These are phyloP conservation scores for Moniliella sp. DNA, from an alignment of 1,284 basidiomycete species.

Conservation along the genomic window DNA sequence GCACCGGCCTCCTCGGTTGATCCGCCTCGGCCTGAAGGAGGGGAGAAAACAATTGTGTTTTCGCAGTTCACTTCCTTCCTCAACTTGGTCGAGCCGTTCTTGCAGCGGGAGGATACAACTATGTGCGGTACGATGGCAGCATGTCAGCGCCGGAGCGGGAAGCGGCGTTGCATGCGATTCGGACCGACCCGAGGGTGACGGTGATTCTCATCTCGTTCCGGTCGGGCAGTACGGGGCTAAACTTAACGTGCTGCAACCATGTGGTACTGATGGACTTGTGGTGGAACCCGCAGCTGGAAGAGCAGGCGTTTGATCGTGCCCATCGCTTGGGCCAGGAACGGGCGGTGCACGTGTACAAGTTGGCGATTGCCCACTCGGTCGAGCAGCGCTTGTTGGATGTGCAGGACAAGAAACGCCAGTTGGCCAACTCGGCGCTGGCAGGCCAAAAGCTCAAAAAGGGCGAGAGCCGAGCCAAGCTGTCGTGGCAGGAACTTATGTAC, in stretches of 20 bases:
- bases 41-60: constrained; percentile 62
- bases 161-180: constrained; percentile 51
- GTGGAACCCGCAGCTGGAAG: constrained; percentile 46
- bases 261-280: constrained; percentile 78
- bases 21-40: too few relatives aligned
- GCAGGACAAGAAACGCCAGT: constrained; percentile 52
- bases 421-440: constrained; percentile 62
- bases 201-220: constrained; percentile 91
- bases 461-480: constrained; percentile 32
- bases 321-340: constrained; percentile 70
- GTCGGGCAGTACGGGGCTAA: constrained; percentile 78
- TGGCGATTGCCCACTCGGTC: constrained; percentile 66
- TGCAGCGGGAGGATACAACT: constrained; percentile 48
- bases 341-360: constrained; percentile 74
- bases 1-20: too few relatives aligned
- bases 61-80: constrained; percentile 73
- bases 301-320: constrained; percentile 81
- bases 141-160: constrained; percentile 60
- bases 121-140: constrained; percentile 68
- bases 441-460: constrained; percentile 62
- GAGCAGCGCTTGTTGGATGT: constrained; percentile 65
- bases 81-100: constrained; percentile 61
- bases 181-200: constrained; percentile 40
- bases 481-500: constrained; percentile 4
- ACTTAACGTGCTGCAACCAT: constrained; percentile 78